Percentiles rank a stretch among this genome's conserved stretches.
Evolutionary conservation across 2,329 filamentous ascomycete genomes (phyloP).

Genomic region (Canariomyces notabilis): DNA sequence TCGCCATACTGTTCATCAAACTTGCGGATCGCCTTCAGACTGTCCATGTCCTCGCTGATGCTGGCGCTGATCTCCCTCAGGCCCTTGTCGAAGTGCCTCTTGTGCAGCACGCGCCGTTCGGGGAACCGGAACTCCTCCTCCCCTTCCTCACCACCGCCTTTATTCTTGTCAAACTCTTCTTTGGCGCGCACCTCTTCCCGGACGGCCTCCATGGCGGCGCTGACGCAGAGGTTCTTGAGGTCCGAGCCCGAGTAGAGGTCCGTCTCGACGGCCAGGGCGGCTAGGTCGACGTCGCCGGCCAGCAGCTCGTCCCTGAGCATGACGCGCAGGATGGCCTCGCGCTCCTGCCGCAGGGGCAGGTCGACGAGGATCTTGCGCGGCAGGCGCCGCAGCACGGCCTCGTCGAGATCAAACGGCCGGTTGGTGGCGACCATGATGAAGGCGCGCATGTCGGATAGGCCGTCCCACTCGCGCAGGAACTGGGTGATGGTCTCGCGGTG

Average conservation of each 20-base stretch:
- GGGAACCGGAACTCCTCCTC: constrained; percentile 55
- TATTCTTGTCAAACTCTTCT: constrained; percentile 24
- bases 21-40: constrained; percentile 78
- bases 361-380: constrained; percentile 70
- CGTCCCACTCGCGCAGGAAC: constrained; percentile 95
- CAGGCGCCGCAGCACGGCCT: constrained; percentile 72
- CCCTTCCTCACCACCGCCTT: too few relatives aligned
- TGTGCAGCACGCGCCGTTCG: constrained; percentile 59
- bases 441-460: constrained; percentile 72
- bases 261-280: constrained; percentile 59
- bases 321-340: constrained; percentile 61
- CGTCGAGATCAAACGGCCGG: constrained; percentile 88
- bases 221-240: constrained; percentile 76
- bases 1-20: constrained; percentile 96
- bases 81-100: constrained; percentile 76
- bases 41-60: constrained; percentile 90
- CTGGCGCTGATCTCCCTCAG: constrained; percentile 86
- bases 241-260: constrained; percentile 79
- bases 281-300: constrained; percentile 55
- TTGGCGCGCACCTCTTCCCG: constrained; percentile 59
- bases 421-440: constrained; percentile 99
- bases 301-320: constrained; percentile 65
- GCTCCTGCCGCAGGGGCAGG: constrained; percentile 57
- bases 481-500: constrained; percentile 94
- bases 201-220: constrained; percentile 73